Base-by-base conservation (phyloP, 2,329 filamentous ascomycete genomes). In the Sporothrix protearum region DNA sequence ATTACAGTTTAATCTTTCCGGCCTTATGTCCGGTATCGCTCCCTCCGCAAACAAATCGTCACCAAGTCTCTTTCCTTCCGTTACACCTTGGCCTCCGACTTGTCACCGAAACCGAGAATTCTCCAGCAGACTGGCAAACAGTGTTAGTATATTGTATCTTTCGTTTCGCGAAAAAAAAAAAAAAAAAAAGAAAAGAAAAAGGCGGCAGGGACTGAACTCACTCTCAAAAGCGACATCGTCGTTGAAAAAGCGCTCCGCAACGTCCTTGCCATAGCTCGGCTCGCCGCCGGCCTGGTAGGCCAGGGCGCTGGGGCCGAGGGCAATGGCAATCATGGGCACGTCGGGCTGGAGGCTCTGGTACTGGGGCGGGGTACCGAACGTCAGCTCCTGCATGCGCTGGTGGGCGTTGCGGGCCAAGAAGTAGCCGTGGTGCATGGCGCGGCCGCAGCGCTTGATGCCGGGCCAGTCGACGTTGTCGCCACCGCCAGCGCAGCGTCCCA, bases 391-490 rank as follows among this genome's bases (percentile, higher is more conserved):
- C 77, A 92, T 88, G 30, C 84, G 81, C 80, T 91, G 86, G 80
- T 92, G 86, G 70, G 91, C 85, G 77, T 94, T 94, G 69, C 85
- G 80, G 7, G 88, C 91, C 2, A 87, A 86, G 73, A 86, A 84
- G 76, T 89, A 87, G 49, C 91, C 92, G 83, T 90, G 89, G 77
- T 91, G 87, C 86, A 94, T 92, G 45, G 92, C 92, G 19, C 84
- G 87, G 30, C 92, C 92, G 76, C 90, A 92, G 59, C 92, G 89
- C 83, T 93, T 94, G 81, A 95, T 93, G 57, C 91, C 92, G 0
- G 89, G 86, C 92, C 92, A 94, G 64, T 83, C 82, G 42, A 86
- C 86, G 19, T 92, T 82, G 77, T 95, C 92, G 19, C 92, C 92
- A 30, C 88, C 84, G 89, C 91, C 76, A 90, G 91, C 78, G 94